Percentiles rank a stretch among this genome's conserved stretches.
These are phyloP conservation scores for Huntiella omanensis DNA, from an alignment of 2,329 filamentous ascomycete genomes.

Conservation along the genomic window DNA sequence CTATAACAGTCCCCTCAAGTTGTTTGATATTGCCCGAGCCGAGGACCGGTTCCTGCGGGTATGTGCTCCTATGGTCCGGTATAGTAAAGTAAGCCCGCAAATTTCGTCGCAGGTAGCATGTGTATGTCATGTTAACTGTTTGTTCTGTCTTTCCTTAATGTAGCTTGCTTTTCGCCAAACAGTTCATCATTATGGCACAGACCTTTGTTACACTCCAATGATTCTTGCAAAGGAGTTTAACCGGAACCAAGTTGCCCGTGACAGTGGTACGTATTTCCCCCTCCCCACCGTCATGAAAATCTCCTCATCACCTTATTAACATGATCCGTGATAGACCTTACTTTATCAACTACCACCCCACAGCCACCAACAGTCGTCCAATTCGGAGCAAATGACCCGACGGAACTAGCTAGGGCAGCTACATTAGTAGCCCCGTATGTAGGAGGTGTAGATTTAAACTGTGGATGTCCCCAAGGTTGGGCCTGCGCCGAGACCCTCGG, in stretches of 20 bases:
- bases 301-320: not conserved
- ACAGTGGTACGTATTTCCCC: slow-evolving; percentile 29
- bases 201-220: slow-evolving; percentile 56
- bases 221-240: slow-evolving; percentile 52
- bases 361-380: slow-evolving; percentile 46
- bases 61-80: slow-evolving; percentile 50
- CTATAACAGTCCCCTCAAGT: slow-evolving; percentile 31
- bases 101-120: not conserved
- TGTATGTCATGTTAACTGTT: no score
- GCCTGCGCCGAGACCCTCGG: slow-evolving; percentile 49
- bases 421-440: slow-evolving; percentile 41
- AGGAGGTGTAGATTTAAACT: slow-evolving; percentile 51
- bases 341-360: slow-evolving; percentile 31
- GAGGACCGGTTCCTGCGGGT: slow-evolving; percentile 36
- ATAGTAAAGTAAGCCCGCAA: slow-evolving; percentile 29
- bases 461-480: slow-evolving; percentile 56
- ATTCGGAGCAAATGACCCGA: slow-evolving; percentile 43
- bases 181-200: slow-evolving; percentile 42
- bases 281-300: not conserved
- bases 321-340: slow-evolving; percentile 30
- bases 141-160: slow-evolving; percentile 12
- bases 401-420: slow-evolving; percentile 43
- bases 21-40: slow-evolving; percentile 35
- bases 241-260: slow-evolving; percentile 36
- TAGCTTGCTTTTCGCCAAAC: slow-evolving; percentile 52